Base-by-base conservation (phyloP, 805 yeast species). In the Zygoascus biomembranicola region DNA sequence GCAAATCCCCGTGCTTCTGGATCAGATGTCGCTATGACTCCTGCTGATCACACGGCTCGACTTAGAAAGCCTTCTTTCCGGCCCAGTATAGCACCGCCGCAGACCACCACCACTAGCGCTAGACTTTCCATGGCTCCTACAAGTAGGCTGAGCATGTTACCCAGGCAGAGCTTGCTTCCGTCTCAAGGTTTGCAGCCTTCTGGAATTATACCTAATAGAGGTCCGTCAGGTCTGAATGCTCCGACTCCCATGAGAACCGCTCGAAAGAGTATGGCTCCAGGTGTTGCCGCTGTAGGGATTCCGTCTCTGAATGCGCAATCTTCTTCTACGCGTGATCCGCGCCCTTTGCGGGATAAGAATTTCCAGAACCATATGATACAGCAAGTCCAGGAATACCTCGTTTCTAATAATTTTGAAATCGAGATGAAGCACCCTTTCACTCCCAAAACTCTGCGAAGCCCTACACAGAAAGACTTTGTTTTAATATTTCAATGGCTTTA, bases 391-490 rank as follows among this genome's bases (percentile, higher is more conserved):
- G 84, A 82, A 31, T 90, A 80, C 65, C 69, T 90, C 50, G 70
- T 75, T 4, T 69, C 73, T 9, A 79, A 84, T 65, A 78, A 79
- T 63, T 90, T 87, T 67, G 95, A 87, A 63, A 70, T 79, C 37
- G 92, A 85, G 55, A 83, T 82, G 74, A 83, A 81, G 60, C 87
- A 84, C 58, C 78, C 87, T 2, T 68, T 90, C 19, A 76, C 87
- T 2, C 72, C 76, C 9, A 82, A 81, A 63, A 79, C 88, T 1
- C 71, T 90, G 54, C 77, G 73, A 59, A 80, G 76, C 58, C 97
- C 97, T 16, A 89, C 96, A 0, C 97, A 90, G 63, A 87, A 85
- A 63, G 96, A 87, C 60, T 90, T 90, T 66, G 81, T 81, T 8
- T 64, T 78, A 45, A 81, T 90, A 11, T 90, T 90, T 69, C 86